Percentiles rank a stretch among this genome's conserved stretches.
These are phyloP conservation scores for Raphanus raphanistrum DNA, from an alignment of 345 rosid genomes.

Conservation along the genomic window DNA sequence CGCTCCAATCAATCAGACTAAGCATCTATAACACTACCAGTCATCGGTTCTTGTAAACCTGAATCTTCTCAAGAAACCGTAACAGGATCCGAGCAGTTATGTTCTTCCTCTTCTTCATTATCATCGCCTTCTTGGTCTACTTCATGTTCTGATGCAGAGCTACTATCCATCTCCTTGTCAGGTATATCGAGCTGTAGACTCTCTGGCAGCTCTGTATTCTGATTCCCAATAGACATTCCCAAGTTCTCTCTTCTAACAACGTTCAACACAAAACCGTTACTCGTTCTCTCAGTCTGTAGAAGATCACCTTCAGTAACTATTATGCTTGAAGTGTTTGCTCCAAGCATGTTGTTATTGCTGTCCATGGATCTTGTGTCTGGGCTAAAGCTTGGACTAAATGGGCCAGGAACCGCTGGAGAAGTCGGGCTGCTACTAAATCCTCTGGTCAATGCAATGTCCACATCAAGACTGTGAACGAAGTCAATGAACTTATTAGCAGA, in stretches of 20 bases:
- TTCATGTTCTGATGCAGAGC: slow-evolving; percentile 64
- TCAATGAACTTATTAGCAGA: slow-evolving; percentile 83
- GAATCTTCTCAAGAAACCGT: slow-evolving; percentile 6
- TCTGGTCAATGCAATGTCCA: slow-evolving; percentile 53
- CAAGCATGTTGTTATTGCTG: slow-evolving; percentile 29
- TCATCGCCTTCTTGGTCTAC: slow-evolving; percentile 32
- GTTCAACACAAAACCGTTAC: slow-evolving; percentile 72
- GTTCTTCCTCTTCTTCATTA: slow-evolving; percentile 1
- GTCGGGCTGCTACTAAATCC: slow-evolving; percentile 52
- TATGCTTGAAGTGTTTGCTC: slow-evolving; percentile 52
- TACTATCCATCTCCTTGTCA: slow-evolving; percentile 66
- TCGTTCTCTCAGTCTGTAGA: slow-evolving; percentile 70
- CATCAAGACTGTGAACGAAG: slow-evolving; percentile 70
- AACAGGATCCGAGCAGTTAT: background rate
- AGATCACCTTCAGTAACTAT: slow-evolving; percentile 83
- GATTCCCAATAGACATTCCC: slow-evolving; percentile 41
- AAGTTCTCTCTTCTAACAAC: slow-evolving; percentile 69
- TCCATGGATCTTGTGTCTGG: slow-evolving; percentile 44
- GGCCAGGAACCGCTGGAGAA: slow-evolving; percentile 39
- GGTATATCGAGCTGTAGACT: slow-evolving; percentile 67
- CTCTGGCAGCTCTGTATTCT: slow-evolving; percentile 54
- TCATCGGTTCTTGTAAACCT: slow-evolving; percentile 26
- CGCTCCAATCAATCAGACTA: background rate
- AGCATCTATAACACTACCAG: slow-evolving; percentile 15
- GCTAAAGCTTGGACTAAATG: slow-evolving; percentile 34